Base-by-base conservation (phyloP, 73 alveolate genomes). In the Paramecium bursaria region DNA sequence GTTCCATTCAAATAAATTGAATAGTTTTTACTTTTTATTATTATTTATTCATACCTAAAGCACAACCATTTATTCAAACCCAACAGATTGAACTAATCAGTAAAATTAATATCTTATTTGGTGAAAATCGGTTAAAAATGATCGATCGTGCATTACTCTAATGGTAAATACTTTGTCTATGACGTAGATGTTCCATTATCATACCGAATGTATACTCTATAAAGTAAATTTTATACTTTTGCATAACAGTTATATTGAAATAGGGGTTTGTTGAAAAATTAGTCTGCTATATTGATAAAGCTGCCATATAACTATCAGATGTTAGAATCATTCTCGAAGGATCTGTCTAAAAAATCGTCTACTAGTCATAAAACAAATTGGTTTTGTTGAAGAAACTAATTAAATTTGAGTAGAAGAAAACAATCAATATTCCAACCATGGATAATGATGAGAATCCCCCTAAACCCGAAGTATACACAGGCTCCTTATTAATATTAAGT, bases 51-150 rank as follows among this genome's bases (percentile, higher is more conserved):
- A 3, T 57, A 26, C 50, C 4, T 57, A n/a, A 27, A 50, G 3
- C 76, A 57, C 9, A 26, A 57, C 76, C 50, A 57, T 13, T 57
- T 57, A n/a, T 30, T 17, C 13, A 57, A 9, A 14, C 33, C 76
- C 7, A 57, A 42, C 0, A 14, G 19, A 29, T 57, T 30, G 17
- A 2, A 26, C 33, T 57, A 22, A 3, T 23, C 22, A 13, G 21
- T 0, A 13, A 26, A 57, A 57, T 26, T 57, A 0, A 57, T 3
- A 27, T 30, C 29, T 26, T 46, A 5, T 57, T 57, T 9, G 19
- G 23, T 54, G 9, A 54, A 26, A 14, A 54, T 15, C 4, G 29
- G 75, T 11, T 57, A 26, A 22, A 57, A 57, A 29, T 57, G 50
- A 30, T 5, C 27, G 27, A 57, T 30, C 19, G 51, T 57, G 30